A percentile compares a stretch with the other conserved stretches of the same genome.
Evolutionary conservation across 805 yeast species (phyloP).

Genomic region (Myxozyma neotropica): DNA sequence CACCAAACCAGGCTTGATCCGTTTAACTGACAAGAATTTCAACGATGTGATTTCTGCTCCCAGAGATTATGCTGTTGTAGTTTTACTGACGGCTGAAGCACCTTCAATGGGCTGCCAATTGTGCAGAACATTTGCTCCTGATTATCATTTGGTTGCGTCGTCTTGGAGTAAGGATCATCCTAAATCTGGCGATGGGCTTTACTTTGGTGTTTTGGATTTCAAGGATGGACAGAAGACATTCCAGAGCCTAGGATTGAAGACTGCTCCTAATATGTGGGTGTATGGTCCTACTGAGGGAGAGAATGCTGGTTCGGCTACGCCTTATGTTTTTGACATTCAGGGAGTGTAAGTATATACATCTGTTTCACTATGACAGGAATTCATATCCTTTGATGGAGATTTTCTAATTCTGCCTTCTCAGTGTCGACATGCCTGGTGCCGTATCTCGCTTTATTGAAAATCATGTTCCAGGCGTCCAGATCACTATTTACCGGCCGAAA

Average conservation of each 20-base stretch:
- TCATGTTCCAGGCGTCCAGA: conserved; percentile 13
- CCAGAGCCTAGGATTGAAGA: conserved; percentile 56
- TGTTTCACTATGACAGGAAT: no score
- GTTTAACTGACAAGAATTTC: conserved; percentile 63
- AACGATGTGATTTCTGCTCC: conserved; percentile 60
- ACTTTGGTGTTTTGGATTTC: conserved; percentile 77
- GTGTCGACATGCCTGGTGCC: conserved; percentile 21
- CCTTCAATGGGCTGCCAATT: conserved; percentile 74
- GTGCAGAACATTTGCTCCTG: conserved; percentile 72
- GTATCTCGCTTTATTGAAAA: conserved; percentile 24
- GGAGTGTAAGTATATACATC: conserved; percentile 34
- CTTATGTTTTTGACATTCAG: conserved; percentile 29
- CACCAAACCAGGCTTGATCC: conserved; percentile 44
- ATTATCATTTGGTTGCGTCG: conserved; percentile 58
- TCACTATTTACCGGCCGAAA: conserved; percentile 42
- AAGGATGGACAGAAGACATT: conserved; percentile 57
- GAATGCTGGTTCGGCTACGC: conserved; percentile 41
- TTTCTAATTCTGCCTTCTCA: not conserved
- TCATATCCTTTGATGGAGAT: no score
- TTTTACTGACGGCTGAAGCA: conserved; percentile 72
- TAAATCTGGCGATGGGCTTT: conserved; percentile 52
- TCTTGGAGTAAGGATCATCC: conserved; percentile 68
- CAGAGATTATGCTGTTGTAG: conserved; percentile 67
- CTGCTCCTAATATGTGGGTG: conserved; percentile 76
- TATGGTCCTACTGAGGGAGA: conserved; percentile 55